A percentile compares a stretch with the other conserved stretches of the same genome.
phyloP scores from a whole-genome alignment of 2,329 filamentous ascomycete species.

The Colletotrichum paranaense region DNA sequence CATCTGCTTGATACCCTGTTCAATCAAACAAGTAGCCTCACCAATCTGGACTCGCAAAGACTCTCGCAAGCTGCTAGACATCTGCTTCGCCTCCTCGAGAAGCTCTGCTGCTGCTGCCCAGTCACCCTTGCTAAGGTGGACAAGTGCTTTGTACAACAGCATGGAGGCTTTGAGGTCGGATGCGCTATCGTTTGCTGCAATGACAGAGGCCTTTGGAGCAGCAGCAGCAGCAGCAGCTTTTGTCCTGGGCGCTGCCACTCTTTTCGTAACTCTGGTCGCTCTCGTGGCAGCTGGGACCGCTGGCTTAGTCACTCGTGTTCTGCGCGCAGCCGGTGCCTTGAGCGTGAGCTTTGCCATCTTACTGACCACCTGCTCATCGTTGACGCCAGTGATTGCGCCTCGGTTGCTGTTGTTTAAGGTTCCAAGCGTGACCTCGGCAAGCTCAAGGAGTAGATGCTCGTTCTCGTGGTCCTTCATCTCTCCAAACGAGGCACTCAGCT shows the following conservation, averaged over 20 bases:
- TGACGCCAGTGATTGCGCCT: conserved; percentile 12
- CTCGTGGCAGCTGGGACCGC: conserved; percentile 34
- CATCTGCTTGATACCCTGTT: conserved; percentile 78
- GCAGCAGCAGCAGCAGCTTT: conserved; percentile 38
- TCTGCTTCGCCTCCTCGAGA: conserved; percentile 61
- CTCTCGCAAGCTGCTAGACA: conserved; percentile 53
- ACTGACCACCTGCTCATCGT: conserved; percentile 47
- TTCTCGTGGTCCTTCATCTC: conserved; percentile 57
- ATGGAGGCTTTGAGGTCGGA: conserved; percentile 51
- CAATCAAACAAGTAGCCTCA: conserved; percentile 75
- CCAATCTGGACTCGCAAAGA: conserved; percentile 66
- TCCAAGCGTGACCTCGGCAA: conserved; percentile 59
- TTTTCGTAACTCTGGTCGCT: conserved; percentile 16
- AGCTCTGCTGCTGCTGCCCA: conserved; percentile 68
- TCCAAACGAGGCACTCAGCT: conserved; percentile 67
- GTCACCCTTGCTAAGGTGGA: conserved; percentile 61
- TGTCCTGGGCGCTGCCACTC: conserved; percentile 39
- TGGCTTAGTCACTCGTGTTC: conserved; percentile 37
- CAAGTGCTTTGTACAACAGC: conserved; percentile 55
- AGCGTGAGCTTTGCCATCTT: conserved; percentile 49
- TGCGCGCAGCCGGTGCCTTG: conserved; percentile 36
- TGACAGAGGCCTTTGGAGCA: conserved; percentile 30
- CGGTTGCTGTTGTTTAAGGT: conserved; percentile 22
- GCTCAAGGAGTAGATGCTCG: conserved; percentile 55
- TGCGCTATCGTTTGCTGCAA: conserved; percentile 1